Base-by-base conservation (phyloP, 208 protist genomes). In the Angomonas deanei region DNA sequence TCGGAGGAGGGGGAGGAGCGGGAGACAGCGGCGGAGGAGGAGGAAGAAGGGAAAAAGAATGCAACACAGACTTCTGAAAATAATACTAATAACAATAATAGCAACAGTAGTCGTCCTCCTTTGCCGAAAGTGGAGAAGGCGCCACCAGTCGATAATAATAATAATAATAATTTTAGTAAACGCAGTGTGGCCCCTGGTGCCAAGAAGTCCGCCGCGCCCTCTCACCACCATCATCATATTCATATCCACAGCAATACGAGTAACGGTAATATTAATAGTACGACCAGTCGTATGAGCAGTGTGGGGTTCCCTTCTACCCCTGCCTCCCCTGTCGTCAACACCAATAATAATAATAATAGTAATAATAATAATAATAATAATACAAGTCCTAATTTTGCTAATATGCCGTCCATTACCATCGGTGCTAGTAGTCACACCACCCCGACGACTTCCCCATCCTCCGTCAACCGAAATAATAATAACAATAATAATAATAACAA, bases 401-500 rank as follows among this genome's bases (percentile, higher is more conserved):
- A 53, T 24, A 53, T 15, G 34, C 34, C 34, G 34, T 15, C 34
- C 15, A 42, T 11, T 53, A 53, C 11, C 47, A 53, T 8, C 47
- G 21, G 11, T 24, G n/a, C n/a, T 24, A 53, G 36, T 42, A 8
- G 36, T 42, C 15, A 8, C 36, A n/a, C 36, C 15, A 8, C 36
- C 36, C 36, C 36, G 15, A 42, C 36, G 8, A 42, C 36, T 15
- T 42, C 36, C 8, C 36, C 36, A 8, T n/a, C 36, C 36, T 42
- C 36, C 36, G 11, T 42, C 36, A 42, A 42, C 36, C 36, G 11
- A 42, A 42, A 42, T 46, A 42, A 38, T 76, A 67, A 30, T 58
- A 82, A 23, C 62, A 82, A 21, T 42, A 42, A 42, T 42, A 42
- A 42, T 42, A 42, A 42, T 42, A 42, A 42, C 36, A 42, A 42